phyloP scores from a whole-genome alignment of 2,329 filamentous ascomycete species.

The Drechslerella dactyloides region DNA sequence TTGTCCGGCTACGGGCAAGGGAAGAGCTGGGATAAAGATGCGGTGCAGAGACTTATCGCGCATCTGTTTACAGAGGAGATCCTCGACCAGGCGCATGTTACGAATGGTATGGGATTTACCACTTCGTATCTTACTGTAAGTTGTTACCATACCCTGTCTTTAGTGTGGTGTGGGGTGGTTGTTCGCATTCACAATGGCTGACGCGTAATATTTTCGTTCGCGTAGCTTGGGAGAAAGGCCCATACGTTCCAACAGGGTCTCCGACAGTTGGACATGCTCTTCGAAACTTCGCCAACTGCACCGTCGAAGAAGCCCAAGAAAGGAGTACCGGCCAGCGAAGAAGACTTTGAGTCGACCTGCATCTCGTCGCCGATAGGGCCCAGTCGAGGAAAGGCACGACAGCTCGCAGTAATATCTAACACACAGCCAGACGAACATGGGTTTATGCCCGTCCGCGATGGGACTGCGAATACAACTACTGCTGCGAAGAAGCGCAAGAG shows the following conservation, averaged over 20 bases:
- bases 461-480: constrained; percentile 52
- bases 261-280: constrained; percentile 55
- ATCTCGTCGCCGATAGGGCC: constrained; percentile 67
- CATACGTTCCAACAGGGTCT: constrained; percentile 49
- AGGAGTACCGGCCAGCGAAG: constrained; percentile 58
- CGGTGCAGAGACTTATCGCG: constrained; percentile 84
- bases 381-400: constrained; percentile 50
- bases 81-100: constrained; percentile 72
- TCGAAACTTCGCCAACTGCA: constrained; percentile 52
- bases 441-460: constrained; percentile 54
- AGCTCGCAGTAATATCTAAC: constrained; percentile 52
- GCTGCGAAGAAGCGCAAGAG: constrained; percentile 40
- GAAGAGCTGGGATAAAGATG: constrained; percentile 72
- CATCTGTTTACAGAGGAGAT: constrained; percentile 75
- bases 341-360: constrained; percentile 69
- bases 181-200: background rate
- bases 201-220: constrained; percentile 50
- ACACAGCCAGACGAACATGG: constrained; percentile 51
- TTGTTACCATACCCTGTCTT: constrained; percentile 22
- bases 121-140: constrained; percentile 74
- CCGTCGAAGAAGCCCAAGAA: constrained; percentile 54
- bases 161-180: constrained; percentile 54
- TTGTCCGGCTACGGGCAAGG: constrained; percentile 71
- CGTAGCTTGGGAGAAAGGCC: constrained; percentile 57
- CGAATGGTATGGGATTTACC: constrained; percentile 71